A percentile compares a stretch with the other conserved stretches of the same genome.
Conservation (phyloP, 495 filamentous ascomycete species). For the Aspergillus ostianus region DNA sequence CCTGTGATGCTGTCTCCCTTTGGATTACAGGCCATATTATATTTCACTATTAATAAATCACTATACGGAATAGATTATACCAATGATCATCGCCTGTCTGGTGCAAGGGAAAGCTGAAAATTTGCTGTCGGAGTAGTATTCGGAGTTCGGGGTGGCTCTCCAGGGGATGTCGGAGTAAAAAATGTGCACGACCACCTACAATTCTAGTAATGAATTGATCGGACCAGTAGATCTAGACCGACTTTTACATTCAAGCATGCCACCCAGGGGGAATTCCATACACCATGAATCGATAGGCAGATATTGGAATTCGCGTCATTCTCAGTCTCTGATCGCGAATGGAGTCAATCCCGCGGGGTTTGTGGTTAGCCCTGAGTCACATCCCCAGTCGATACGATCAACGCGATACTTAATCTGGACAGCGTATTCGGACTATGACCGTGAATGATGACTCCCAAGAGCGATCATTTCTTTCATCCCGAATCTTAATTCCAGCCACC, state of each 20-base stretch:
- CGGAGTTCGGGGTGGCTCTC: neutral
- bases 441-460: neutral
- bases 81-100: neutral
- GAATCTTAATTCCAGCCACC: neutral
- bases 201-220: neutral
- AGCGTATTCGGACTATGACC: neutral
- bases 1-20: neutral
- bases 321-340: neutral
- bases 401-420: neutral
- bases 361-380: neutral
- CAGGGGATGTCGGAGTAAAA: neutral
- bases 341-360: neutral
- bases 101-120: neutral
- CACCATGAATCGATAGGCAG: neutral
- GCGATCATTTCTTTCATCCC: neutral
- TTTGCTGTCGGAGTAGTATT: neutral
- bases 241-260: neutral
- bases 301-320: neutral
- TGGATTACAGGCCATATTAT: neutral
- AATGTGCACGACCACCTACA: neutral
- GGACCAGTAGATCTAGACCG: neutral
- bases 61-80: no score
- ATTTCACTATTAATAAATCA: neutral
- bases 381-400: neutral
- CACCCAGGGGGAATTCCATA: neutral